These are phyloP conservation scores for Penicillium sp. DNA, from an alignment of 2,329 filamentous ascomycete genomes.

Conservation along the genomic window DNA sequence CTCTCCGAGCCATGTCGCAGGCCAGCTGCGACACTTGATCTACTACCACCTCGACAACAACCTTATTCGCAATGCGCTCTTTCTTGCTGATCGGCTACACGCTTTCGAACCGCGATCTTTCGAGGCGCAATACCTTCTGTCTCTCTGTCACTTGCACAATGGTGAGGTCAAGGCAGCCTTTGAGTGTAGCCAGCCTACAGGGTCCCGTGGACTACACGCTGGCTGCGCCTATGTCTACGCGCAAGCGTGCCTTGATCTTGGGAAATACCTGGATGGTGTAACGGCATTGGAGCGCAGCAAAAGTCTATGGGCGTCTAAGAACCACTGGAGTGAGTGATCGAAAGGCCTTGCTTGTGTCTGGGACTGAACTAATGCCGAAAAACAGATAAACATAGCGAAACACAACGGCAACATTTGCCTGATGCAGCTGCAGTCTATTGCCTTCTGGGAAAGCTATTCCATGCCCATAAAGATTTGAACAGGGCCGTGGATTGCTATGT, in stretches of 20 bases:
- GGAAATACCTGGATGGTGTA: slow-evolving; percentile 77
- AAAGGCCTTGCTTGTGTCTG: background rate
- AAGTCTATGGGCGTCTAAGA: slow-evolving; percentile 72
- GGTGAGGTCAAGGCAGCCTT: slow-evolving; percentile 84
- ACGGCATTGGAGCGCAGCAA: slow-evolving; percentile 79
- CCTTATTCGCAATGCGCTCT: slow-evolving; percentile 84
- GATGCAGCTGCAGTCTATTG: slow-evolving; percentile 84
- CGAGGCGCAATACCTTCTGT: slow-evolving; percentile 80
- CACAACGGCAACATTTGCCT: slow-evolving; percentile 70
- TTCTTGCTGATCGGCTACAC: slow-evolving; percentile 83
- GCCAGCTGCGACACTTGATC: slow-evolving; percentile 65
- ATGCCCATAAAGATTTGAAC: slow-evolving; percentile 74
- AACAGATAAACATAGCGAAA: slow-evolving; percentile 71
- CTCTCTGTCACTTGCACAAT: slow-evolving; percentile 79
- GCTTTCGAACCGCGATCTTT: slow-evolving; percentile 79
- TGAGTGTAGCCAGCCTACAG: slow-evolving; percentile 73
- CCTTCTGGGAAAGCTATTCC: slow-evolving; percentile 83
- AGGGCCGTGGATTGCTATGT: slow-evolving; percentile 86
- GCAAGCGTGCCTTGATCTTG: slow-evolving; percentile 79
- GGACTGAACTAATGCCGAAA: slow-evolving; percentile 1
- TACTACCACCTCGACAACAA: slow-evolving; percentile 86
- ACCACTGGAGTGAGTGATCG: slow-evolving; percentile 68
- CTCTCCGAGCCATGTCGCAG: slow-evolving; percentile 54
- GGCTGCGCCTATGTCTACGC: slow-evolving; percentile 92
- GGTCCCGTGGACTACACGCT: slow-evolving; percentile 71